Percentiles rank a stretch among this genome's conserved stretches.
Conservation (phyloP, 768 basidiomycete genomes). For the Gautieria morchelliformis region DNA sequence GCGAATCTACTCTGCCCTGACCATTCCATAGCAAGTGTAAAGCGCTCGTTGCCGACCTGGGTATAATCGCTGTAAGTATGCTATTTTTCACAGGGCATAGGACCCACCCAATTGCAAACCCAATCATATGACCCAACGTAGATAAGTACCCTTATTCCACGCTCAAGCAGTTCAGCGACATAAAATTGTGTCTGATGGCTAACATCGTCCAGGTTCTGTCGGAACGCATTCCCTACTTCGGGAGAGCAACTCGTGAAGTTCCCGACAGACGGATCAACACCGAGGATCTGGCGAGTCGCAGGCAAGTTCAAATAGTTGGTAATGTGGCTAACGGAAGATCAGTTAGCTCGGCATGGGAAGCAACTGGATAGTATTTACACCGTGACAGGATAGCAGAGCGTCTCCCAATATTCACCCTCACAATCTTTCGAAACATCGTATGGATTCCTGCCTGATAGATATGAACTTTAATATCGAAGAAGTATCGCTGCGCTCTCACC, state of each 20-base stretch:
- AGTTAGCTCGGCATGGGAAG: no score
- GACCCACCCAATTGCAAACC: background rate
- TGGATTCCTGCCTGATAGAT: slow-evolving; percentile 10
- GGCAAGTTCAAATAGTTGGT: slow-evolving; percentile 36
- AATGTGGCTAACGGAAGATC: slow-evolving; percentile 20
- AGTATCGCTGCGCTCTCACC: background rate
- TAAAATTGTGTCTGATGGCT: slow-evolving; percentile 49
- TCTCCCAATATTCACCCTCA: background rate
- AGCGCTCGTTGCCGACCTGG: slow-evolving; percentile 62
- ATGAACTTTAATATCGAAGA: no score
- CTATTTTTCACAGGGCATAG: background rate
- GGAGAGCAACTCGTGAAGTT: slow-evolving; percentile 52
- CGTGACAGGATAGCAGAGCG: background rate
- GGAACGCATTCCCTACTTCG: slow-evolving; percentile 42
- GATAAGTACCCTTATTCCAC: slow-evolving; percentile 64
- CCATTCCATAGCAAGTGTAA: slow-evolving; percentile 55
- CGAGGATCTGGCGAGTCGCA: slow-evolving; percentile 33
- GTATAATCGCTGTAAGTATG: slow-evolving; percentile 52
- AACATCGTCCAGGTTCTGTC: slow-evolving; percentile 51
- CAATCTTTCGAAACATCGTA: slow-evolving; percentile 35
- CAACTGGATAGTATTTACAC: background rate
- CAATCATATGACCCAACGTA: slow-evolving; percentile 41
- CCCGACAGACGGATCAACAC: slow-evolving; percentile 31
- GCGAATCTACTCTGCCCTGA: slow-evolving; percentile 44
- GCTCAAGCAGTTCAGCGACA: slow-evolving; percentile 60